Evolutionary conservation across 805 yeast species (phyloP).

Genomic region (Ogataea polymorpha): DNA sequence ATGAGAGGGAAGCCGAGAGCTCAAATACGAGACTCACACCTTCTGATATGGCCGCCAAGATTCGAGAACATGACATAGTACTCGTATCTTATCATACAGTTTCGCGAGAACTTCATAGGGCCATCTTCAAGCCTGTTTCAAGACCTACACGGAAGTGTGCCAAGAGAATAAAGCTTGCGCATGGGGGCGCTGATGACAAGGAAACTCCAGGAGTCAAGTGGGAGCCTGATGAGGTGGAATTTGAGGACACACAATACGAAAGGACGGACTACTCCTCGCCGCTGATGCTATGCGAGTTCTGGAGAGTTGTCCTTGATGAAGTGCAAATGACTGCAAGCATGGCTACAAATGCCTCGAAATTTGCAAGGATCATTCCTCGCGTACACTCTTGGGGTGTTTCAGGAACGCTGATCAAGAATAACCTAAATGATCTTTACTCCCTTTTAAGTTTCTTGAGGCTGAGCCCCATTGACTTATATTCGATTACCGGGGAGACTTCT

Average conservation of each 20-base stretch:
- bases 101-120: conserved; percentile 74
- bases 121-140: conserved; percentile 60
- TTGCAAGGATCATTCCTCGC: conserved; percentile 76
- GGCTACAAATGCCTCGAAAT: conserved; percentile 71
- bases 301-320: conserved; percentile 90
- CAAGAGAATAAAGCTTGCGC: conserved; percentile 22
- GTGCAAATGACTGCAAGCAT: conserved; percentile 87
- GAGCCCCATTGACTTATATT: conserved; percentile 53
- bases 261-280: conserved; percentile 73
- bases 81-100: conserved; percentile 73
- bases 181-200: not conserved
- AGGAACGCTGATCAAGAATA: conserved; percentile 83
- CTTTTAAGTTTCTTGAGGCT: conserved; percentile 63
- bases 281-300: conserved; percentile 74
- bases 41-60: conserved; percentile 43
- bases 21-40: conserved; percentile 24
- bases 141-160: conserved; percentile 44
- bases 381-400: conserved; percentile 96
- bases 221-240: conserved; percentile 23
- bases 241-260: conserved; percentile 22
- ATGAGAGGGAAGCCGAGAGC: conserved; percentile 34
- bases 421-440: conserved; percentile 66
- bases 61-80: conserved; percentile 70
- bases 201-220: conserved; percentile 3
- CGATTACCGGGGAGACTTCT: conserved; percentile 17